Evolutionary conservation across 139 green algal genomes (phyloP).

Genomic region (Yamagishiella unicocca): DNA sequence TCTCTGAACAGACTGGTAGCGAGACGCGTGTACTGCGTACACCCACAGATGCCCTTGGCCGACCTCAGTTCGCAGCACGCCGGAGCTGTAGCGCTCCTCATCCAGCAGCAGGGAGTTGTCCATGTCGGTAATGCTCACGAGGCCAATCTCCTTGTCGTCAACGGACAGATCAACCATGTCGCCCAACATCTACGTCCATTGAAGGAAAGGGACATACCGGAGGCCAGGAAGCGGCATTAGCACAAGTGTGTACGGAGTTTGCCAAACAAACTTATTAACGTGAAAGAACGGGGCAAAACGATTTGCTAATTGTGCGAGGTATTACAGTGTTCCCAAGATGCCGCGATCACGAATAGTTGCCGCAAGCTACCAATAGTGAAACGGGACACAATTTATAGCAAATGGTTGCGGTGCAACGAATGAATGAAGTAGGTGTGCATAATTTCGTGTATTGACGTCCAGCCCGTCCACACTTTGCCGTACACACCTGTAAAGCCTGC

Average conservation of each 20-base stretch:
- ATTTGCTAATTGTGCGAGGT: not conserved
- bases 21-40: not conserved
- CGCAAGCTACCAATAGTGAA: no score
- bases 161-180: not conserved
- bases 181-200: not conserved
- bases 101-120: conserved; percentile 16
- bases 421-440: not conserved
- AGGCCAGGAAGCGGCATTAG: not conserved
- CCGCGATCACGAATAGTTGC: no score
- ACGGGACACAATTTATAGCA: not conserved
- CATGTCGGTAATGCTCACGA: not conserved
- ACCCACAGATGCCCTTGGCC: conserved; percentile 14
- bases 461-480: not conserved
- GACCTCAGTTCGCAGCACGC: not conserved
- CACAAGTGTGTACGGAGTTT: not conserved
- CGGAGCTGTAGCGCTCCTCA: not conserved
- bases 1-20: not conserved
- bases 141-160: not conserved
- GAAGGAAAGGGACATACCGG: not conserved
- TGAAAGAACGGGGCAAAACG: not conserved
- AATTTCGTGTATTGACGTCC: not conserved
- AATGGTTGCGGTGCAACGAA: not conserved
- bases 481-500: not conserved
- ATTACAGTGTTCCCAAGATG: not conserved
- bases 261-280: not conserved